Conservation (phyloP, 1,139 yeast species). For the Geotrichum fermentans region DNA sequence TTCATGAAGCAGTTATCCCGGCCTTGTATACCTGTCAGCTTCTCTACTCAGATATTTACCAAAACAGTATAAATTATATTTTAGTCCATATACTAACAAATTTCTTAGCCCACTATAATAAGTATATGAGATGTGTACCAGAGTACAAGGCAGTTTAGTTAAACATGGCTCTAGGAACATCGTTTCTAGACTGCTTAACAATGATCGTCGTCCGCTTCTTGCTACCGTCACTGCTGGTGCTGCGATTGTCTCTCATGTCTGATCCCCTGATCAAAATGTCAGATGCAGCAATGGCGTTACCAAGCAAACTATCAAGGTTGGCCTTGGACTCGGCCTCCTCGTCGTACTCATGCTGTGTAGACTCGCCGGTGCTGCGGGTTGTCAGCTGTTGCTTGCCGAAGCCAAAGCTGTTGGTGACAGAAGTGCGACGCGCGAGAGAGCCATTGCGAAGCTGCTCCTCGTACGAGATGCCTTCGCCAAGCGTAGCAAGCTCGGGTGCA, state of each 20-base stretch:
- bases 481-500: slow-evolving; percentile 52
- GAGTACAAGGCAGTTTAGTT: too few species aligned
- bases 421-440: slow-evolving; percentile 14
- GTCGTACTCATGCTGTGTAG: slow-evolving; percentile 10
- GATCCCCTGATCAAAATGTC: slow-evolving; percentile 21
- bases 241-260: slow-evolving; percentile 11
- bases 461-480: slow-evolving; percentile 33
- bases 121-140: too few species aligned
- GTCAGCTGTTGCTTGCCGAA: slow-evolving; percentile 6
- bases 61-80: too few species aligned
- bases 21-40: too few species aligned
- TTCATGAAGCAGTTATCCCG: too few species aligned
- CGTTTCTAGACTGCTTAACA: slow-evolving; percentile 12
- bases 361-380: slow-evolving; percentile 3
- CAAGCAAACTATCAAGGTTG: slow-evolving; percentile 20
- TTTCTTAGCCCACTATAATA: too few species aligned
- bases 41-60: too few species aligned
- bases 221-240: slow-evolving; percentile 12
- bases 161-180: slow-evolving; percentile 16
- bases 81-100: too few species aligned
- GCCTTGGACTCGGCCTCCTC: slow-evolving; percentile 18
- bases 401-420: slow-evolving; percentile 14
- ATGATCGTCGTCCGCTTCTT: slow-evolving; percentile 17
- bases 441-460: slow-evolving; percentile 21
- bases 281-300: slow-evolving; percentile 23